Evolutionary conservation across 192 early-diverging fungal genomes (phyloP), one percentile per base, ranked within the genome.

Genomic region (Linnemannia hyalina): DNA sequence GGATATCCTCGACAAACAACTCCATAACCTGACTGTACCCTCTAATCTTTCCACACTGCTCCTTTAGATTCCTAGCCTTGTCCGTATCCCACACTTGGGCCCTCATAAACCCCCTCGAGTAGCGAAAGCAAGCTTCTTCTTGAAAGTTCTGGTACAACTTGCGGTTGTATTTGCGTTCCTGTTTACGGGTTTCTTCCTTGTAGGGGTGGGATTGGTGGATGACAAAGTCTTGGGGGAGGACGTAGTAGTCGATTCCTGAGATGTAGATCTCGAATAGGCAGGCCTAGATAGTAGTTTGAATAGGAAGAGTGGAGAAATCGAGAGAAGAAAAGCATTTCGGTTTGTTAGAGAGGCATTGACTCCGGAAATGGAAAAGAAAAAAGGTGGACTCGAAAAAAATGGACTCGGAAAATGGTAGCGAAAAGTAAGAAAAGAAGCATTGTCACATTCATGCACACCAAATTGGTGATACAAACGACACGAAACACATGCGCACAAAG

Each of bases 151-250:
- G 89, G 36, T 91, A 92, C 35, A 91, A 52, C 71, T 90, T 92
- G 63, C 90, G 90, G 70, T 92, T 92, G 80, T 90, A 92, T 82
- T 90, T 91, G 65, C 91, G 90, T 85, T 93, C 92, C 68, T 90
- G 88, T 84, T 88, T 90, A 42, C 92, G 80, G 16, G 90, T 89
- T 13, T 90, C 91, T 81, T 91, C 90, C 11, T 88, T 83, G 84
- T 93, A 93, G 44, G 91, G 88, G 57, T 93, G 92, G 23, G 91
- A 90, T 76, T 92, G 91, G 70, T 93, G 92, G 54, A 93, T 92
- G 40, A 92, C 81, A 76, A 91, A 93, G 65, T 92, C 91, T 55
- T 88, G 75, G 5, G 92, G 92, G 32, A 93, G 74, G 16, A 93
- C 91, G 88, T 89, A 92, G 57, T 91, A 91, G 65, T 93, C 90